Conservation (phyloP, 371 early-diverging fungal species). For the Mucor irregularis region DNA sequence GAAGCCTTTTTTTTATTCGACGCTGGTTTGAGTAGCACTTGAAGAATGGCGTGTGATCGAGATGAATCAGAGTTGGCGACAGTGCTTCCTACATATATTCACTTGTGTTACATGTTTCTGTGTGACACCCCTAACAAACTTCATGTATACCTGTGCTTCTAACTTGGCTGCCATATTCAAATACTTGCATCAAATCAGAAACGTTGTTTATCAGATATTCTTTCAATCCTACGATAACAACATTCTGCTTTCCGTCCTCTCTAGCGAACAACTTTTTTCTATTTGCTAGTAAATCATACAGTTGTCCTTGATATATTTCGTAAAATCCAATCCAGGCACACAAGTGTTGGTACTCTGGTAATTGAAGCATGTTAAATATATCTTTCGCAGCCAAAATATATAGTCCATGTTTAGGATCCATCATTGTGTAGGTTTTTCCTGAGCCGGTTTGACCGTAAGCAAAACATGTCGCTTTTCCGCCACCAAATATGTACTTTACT, state of each 20-base stretch:
- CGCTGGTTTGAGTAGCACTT: slow-evolving; percentile 64
- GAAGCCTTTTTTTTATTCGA: slow-evolving; percentile 36
- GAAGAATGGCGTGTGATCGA: slow-evolving; percentile 91
- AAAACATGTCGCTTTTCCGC: slow-evolving; percentile 98
- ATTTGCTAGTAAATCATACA: slow-evolving; percentile 89
- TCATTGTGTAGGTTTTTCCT: slow-evolving; percentile 98
- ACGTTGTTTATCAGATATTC: slow-evolving; percentile 82
- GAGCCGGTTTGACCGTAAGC: slow-evolving; percentile 97
- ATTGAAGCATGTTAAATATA: slow-evolving; percentile 77
- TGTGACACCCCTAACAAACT: neutral
- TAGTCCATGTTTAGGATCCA: slow-evolving; percentile 81
- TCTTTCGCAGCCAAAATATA: slow-evolving; percentile 90
- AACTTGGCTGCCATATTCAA: slow-evolving; percentile 85
- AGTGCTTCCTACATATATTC: slow-evolving; percentile 63
- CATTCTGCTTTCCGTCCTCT: slow-evolving; percentile 92
- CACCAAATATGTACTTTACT: slow-evolving; percentile 90
- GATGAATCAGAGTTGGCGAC: slow-evolving; percentile 76
- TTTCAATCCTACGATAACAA: slow-evolving; percentile 82
- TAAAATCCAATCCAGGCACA: slow-evolving; percentile 86
- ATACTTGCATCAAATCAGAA: slow-evolving; percentile 84
- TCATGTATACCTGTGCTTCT: slow-evolving; percentile 90
- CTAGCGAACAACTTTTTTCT: slow-evolving; percentile 89
- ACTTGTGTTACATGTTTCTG: neutral
- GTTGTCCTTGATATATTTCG: slow-evolving; percentile 94
- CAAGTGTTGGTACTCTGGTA: slow-evolving; percentile 72